phyloP scores from a whole-genome alignment of 495 filamentous ascomycete species.

The Penicillium fimorum region DNA sequence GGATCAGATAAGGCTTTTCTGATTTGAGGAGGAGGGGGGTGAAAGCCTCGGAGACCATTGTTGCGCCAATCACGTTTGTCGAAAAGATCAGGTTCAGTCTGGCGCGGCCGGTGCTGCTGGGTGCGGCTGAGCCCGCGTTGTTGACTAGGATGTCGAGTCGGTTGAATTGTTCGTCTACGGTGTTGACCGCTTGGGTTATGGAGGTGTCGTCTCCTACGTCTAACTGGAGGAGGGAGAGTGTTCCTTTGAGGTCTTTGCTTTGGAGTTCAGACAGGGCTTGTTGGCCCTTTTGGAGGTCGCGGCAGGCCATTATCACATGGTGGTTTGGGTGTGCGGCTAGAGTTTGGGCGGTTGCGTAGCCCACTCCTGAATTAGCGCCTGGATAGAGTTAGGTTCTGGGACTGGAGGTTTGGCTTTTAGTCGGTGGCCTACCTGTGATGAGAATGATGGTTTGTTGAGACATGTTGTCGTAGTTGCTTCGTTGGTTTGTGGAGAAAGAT shows the following conservation, averaged over 20 bases:
- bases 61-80: constrained; percentile 39
- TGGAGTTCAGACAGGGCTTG: constrained; percentile 20
- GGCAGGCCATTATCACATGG: constrained; percentile 33
- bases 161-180: constrained; percentile 22
- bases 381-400: background rate
- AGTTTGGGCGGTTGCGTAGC: constrained; percentile 27
- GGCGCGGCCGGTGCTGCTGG: constrained; percentile 21
- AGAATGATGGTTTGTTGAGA: constrained; percentile 3
- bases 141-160: constrained; percentile 36
- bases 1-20: constrained; percentile 34
- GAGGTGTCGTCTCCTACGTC: constrained; percentile 33
- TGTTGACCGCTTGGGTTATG: constrained; percentile 23
- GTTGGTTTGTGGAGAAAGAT: background rate
- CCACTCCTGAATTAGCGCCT: constrained; percentile 36
- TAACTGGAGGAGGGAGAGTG: constrained; percentile 25
- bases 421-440: background rate
- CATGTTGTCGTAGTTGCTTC: background rate
- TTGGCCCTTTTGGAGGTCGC: constrained; percentile 23
- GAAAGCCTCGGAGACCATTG: constrained; percentile 38
- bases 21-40: constrained; percentile 40
- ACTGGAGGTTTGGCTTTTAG: background rate
- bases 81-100: constrained; percentile 29
- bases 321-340: constrained; percentile 19
- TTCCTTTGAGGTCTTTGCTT: constrained; percentile 17
- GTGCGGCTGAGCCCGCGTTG: constrained; percentile 31